Evolutionary conservation across 1,139 yeast genomes (phyloP).

Genomic region (Kodamaea suecica): DNA sequence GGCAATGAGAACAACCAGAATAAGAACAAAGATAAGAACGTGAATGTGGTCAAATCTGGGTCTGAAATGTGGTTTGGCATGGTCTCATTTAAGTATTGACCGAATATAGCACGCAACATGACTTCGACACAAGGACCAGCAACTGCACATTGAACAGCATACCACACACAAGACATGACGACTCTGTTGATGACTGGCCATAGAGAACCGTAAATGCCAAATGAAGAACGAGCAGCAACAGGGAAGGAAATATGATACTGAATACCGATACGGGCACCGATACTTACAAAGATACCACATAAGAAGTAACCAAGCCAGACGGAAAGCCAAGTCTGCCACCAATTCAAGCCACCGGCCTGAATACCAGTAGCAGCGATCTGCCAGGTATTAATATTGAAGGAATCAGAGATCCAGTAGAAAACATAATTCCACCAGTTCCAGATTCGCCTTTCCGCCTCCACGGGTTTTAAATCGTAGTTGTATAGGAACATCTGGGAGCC

Average conservation of each 20-base stretch:
- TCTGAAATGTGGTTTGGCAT: constrained; percentile 52
- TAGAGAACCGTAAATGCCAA: constrained; percentile 73
- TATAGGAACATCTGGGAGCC: constrained; percentile 57
- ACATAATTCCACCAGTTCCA: constrained; percentile 84
- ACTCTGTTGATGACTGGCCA: constrained; percentile 83
- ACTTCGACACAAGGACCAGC: constrained; percentile 81
- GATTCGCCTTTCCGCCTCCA: constrained; percentile 60
- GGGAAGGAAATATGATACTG: constrained; percentile 78
- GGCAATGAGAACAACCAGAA: constrained; percentile 79
- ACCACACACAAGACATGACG: constrained; percentile 83
- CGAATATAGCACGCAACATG: constrained; percentile 66
- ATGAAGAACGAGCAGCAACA: constrained; percentile 66
- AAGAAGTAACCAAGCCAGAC: constrained; percentile 72
- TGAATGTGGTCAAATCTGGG: constrained; percentile 61
- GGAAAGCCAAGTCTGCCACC: constrained; percentile 90
- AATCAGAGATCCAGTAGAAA: constrained; percentile 82
- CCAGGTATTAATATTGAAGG: constrained; percentile 87
- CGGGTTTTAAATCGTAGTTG: constrained; percentile 76
- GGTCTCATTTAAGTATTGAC: constrained; percentile 48
- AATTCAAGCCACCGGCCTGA: constrained; percentile 61
- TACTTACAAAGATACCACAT: constrained; percentile 59
- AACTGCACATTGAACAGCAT: constrained; percentile 76
- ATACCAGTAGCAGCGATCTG: constrained; percentile 84
- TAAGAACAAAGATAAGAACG: constrained; percentile 69
- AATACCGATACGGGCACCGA: constrained; percentile 69